These are phyloP conservation scores for Taiwanofungus camphoratus DNA, from an alignment of 1,284 basidiomycete species.

Conservation along the genomic window DNA sequence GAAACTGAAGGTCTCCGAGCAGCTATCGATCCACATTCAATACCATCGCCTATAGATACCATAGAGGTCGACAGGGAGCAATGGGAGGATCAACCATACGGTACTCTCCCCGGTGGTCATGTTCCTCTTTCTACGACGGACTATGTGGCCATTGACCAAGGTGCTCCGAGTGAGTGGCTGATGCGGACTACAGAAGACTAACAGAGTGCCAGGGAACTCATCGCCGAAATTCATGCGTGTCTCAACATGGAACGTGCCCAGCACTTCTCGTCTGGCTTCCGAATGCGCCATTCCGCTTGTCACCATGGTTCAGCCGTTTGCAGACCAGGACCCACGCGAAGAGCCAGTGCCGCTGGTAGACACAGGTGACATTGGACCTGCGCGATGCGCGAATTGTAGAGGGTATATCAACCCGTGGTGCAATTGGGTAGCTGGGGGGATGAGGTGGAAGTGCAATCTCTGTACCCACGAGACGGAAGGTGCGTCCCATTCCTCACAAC, in stretches of 20 bases:
- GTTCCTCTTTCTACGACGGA: constrained; percentile 86
- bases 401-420: constrained; percentile 97
- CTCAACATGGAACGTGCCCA: constrained; percentile 73
- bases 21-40: constrained; percentile 85
- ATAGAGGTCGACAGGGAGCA: constrained; percentile 80
- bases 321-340: constrained; percentile 76
- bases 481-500: constrained; percentile 30
- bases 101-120: constrained; percentile 71
- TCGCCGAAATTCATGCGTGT: constrained; percentile 63
- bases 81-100: constrained; percentile 77
- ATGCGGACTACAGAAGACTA: background rate
- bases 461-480: constrained; percentile 82
- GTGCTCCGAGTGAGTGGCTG: constrained; percentile 33
- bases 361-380: constrained; percentile 65
- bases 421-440: constrained; percentile 80
- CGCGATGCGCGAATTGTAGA: constrained; percentile 82
- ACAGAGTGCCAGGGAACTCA: constrained; percentile 50
- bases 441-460: constrained; percentile 90
- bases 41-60: constrained; percentile 86
- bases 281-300: constrained; percentile 85
- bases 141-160: constrained; percentile 89
- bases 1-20: constrained; percentile 67
- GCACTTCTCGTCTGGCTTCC: constrained; percentile 73
- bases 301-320: constrained; percentile 88
- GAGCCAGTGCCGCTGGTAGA: constrained; percentile 78